A percentile compares a stretch with the other conserved stretches of the same genome.
phyloP scores from a whole-genome alignment of 352 stramenopile species.

The Phytopythium cucurbitacearum region DNA sequence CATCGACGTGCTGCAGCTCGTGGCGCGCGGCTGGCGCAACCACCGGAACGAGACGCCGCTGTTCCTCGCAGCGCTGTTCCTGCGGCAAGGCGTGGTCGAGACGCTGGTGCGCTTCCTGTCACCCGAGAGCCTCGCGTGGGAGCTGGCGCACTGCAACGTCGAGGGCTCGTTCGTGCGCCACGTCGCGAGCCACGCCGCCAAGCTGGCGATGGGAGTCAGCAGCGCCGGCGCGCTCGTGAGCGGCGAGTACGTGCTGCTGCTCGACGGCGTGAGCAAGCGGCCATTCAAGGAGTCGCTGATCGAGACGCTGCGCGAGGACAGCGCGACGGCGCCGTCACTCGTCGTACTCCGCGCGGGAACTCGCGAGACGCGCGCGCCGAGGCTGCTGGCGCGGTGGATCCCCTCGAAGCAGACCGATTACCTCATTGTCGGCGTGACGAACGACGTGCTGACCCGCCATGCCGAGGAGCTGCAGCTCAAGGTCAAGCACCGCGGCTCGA shows the following conservation, averaged over 20 bases:
- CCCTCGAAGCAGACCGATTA: constrained; percentile 26
- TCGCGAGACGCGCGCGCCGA: constrained; percentile 9
- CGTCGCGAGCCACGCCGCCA: constrained; percentile 34
- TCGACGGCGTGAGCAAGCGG: constrained; percentile 45
- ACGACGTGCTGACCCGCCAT: constrained; percentile 53
- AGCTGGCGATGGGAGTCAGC: constrained; percentile 21
- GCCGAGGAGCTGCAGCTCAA: constrained; percentile 64
- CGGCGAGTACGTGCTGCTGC: constrained; percentile 74
- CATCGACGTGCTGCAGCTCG: constrained; percentile 20
- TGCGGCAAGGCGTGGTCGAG: constrained; percentile 38
- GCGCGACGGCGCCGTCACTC: constrained; percentile 44
- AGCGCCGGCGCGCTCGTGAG: constrained; percentile 15
- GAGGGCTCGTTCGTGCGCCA: constrained; percentile 71
- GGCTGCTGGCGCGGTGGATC: constrained; percentile 1
- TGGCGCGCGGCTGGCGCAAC: constrained; percentile 55
- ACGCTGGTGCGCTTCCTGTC: constrained; percentile 35
- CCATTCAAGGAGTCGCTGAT: constrained; percentile 74
- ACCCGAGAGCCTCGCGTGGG: constrained; percentile 36
- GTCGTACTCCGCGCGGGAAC: constrained; percentile 34
- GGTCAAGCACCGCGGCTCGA: constrained; percentile 64
- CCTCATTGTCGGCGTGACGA: constrained; percentile 49
- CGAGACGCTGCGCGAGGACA: constrained; percentile 71
- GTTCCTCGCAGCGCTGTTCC: constrained; percentile 53
- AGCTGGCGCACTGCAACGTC: constrained; percentile 58
- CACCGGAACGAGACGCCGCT: constrained; percentile 61